A percentile compares a stretch with the other conserved stretches of the same genome.
Conservation (phyloP, 1,284 basidiomycete species). For the Entoloma clypeatum region DNA sequence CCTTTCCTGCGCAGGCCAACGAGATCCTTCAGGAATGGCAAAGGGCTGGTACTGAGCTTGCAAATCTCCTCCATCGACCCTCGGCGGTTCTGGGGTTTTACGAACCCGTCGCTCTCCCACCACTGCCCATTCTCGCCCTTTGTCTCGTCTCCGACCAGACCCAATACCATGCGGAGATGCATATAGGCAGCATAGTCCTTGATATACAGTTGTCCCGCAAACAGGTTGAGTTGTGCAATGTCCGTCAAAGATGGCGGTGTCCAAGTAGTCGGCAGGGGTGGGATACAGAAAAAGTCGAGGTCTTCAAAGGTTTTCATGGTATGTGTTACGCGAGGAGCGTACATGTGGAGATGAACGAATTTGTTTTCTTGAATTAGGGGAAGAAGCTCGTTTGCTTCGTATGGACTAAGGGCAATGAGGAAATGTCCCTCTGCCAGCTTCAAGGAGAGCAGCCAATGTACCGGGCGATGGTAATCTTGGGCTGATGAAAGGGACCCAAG, state of each 20-base stretch:
- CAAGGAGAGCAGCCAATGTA: slow-evolving; percentile 37
- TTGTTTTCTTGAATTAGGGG: slow-evolving; percentile 31
- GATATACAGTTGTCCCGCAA: slow-evolving; percentile 43
- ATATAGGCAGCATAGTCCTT: slow-evolving; percentile 29
- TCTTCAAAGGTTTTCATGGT: slow-evolving; percentile 39
- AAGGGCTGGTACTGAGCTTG: slow-evolving; percentile 30
- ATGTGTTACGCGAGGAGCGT: slow-evolving; percentile 36
- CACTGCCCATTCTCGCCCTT: slow-evolving; percentile 9
- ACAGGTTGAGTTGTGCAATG: slow-evolving; percentile 38
- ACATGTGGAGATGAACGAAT: slow-evolving; percentile 39
- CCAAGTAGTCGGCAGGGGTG: slow-evolving; percentile 22
- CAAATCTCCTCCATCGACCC: slow-evolving; percentile 13
- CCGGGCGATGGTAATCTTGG: slow-evolving; percentile 38
- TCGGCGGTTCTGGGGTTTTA: slow-evolving; percentile 23
- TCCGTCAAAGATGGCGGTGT: slow-evolving; percentile 18
- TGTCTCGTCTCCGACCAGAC: slow-evolving; percentile 25
- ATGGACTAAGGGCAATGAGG: slow-evolving; percentile 43
- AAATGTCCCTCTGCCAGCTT: slow-evolving; percentile 22
- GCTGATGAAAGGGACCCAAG: slow-evolving; percentile 6
- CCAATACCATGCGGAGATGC: slow-evolving; percentile 34
- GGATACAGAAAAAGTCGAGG: slow-evolving; percentile 33
- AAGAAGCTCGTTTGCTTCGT: slow-evolving; percentile 41
- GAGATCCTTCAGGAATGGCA: slow-evolving; percentile 32
- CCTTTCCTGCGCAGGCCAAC: slow-evolving; percentile 39
- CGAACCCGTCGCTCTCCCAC: slow-evolving; percentile 34